Evolutionary conservation across 2,329 filamentous ascomycete species (phyloP).

Genomic region (Colletotrichum brevisporum): DNA sequence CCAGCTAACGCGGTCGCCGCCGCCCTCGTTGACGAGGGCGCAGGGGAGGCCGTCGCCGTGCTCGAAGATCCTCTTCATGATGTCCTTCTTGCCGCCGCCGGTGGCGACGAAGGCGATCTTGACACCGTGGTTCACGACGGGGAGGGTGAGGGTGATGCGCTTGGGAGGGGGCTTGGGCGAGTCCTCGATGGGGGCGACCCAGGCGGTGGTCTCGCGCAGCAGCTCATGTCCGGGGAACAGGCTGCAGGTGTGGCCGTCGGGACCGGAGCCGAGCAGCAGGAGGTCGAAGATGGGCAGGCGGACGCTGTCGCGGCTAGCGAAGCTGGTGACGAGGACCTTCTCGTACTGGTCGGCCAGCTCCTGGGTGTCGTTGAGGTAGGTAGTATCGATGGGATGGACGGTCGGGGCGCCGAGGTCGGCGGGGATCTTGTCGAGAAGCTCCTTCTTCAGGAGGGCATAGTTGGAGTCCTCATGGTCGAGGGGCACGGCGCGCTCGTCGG

Average conservation of each 20-base stretch:
- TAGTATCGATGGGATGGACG: constrained; percentile 82
- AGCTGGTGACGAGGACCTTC: constrained; percentile 85
- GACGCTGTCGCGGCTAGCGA: constrained; percentile 93
- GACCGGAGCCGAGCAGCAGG: constrained; percentile 91
- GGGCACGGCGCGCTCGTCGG: constrained; percentile 95
- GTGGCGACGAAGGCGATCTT: constrained; percentile 94
- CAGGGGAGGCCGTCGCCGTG: constrained; percentile 86
- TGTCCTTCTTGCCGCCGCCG: constrained; percentile 88
- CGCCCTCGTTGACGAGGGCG: constrained; percentile 86
- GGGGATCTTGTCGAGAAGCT: constrained; percentile 91
- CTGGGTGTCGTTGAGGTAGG: constrained; percentile 81
- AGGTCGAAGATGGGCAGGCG: constrained; percentile 96
- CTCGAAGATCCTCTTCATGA: constrained; percentile 94
- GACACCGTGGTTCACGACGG: constrained; percentile 88
- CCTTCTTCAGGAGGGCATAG: constrained; percentile 87
- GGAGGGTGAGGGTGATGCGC: constrained; percentile 92
- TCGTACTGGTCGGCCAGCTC: constrained; percentile 96
- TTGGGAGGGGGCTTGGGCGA: constrained; percentile 94
- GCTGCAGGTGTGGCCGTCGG: constrained; percentile 97
- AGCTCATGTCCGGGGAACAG: constrained; percentile 93
- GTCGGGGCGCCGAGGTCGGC: constrained; percentile 73
- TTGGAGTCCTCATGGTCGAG: constrained; percentile 95
- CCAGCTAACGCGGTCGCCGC: constrained; percentile 92
- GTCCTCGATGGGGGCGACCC: constrained; percentile 93
- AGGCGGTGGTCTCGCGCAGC: constrained; percentile 87